Conservation (phyloP, 1,284 basidiomycete species). For the Malassezia obtusa region DNA sequence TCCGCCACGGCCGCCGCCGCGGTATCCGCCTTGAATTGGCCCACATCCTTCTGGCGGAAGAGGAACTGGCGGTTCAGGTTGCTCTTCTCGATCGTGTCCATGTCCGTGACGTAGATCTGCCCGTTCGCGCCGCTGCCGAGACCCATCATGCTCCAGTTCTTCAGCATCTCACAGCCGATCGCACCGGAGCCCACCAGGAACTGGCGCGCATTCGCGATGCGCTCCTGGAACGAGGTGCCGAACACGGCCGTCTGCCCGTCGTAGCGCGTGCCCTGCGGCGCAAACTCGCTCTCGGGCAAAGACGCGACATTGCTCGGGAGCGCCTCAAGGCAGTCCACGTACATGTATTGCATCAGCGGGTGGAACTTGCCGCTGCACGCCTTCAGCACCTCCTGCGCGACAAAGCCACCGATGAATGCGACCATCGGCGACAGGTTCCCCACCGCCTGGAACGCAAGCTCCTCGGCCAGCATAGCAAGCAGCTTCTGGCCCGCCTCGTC, state of each 20-base stretch:
- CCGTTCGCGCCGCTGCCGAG: conserved; percentile 72
- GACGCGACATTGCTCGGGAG: conserved; percentile 46
- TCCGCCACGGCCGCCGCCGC: conserved; percentile 82
- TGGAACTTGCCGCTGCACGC: conserved; percentile 97
- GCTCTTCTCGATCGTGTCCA: conserved; percentile 99
- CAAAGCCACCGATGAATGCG: conserved; percentile 92
- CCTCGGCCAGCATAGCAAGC: conserved; percentile 66
- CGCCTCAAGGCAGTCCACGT: conserved; percentile 96
- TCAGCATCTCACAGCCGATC: conserved; percentile 99
- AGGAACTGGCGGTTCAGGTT: conserved; percentile 98
- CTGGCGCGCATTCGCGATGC: conserved; percentile 79
- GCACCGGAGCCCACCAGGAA: conserved; percentile 97
- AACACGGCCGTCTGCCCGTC: conserved; percentile 95
- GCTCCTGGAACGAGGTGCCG: conserved; percentile 82
- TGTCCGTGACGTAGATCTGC: conserved; percentile 83
- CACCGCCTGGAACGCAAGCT: conserved; percentile 80
- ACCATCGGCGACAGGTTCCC: conserved; percentile 88
- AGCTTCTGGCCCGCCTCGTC: conserved; percentile 52
- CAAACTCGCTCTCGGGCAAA: conserved; percentile 71
- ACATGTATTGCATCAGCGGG: conserved; percentile 87
- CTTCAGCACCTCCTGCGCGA: conserved; percentile 95
- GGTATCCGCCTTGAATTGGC: conserved; percentile 94
- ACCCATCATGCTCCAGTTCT: conserved; percentile 99
- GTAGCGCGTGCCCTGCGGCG: conserved; percentile 73
- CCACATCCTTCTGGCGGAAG: conserved; percentile 91